Base-by-base conservation (phyloP, 805 yeast species). In the Saccharomycopsis babjevae region DNA sequence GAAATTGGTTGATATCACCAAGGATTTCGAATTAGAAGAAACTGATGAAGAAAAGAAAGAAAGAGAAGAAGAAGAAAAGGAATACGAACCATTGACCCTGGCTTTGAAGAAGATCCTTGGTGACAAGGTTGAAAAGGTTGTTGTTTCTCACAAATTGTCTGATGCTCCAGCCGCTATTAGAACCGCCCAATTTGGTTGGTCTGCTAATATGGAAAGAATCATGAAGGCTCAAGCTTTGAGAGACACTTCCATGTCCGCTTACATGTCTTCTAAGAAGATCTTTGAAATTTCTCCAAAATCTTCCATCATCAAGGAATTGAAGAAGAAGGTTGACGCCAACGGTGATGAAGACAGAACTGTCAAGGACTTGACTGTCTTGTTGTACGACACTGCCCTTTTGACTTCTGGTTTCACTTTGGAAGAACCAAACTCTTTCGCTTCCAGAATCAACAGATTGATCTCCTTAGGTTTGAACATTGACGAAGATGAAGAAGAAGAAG, bases 161-260 rank as follows among this genome's bases (percentile, higher is more conserved):
- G 97, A 92, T 74, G 92, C 98, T 62, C 99, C 99, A 77, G 99
- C 99, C 77, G 99, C 99, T 70, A 94, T 94, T 76, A 91, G 99
- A 85, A 94, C 99, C 69, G 98, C 97, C 70, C 98, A 94, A 83
- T 94, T 94, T 77, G 99, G 99, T 77, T 94, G 99, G 99, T 94
- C 99, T 69, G 99, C 99, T 73, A 94, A 94, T 84, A 94, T 94
- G 99, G 99, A 94, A 84, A 93, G 99, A 88, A 94, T 94, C 84
- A 94, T 94, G 99, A 94, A 94, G 84, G 99, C 99, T 66, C 99
- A 94, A 83, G 99, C 99, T 71, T 82, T 94, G 73, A 91, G 98
- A 83, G 99, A 94, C 78, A 89, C 96, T 70, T 83, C 96, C 70
- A 94, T 94, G 99, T 91, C 98, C 50, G 85, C 97, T 66, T 94